A percentile compares a stretch with the other conserved stretches of the same genome.
These are phyloP conservation scores for Akanthomyces muscarius DNA, from an alignment of 2,329 filamentous ascomycete genomes.

Conservation along the genomic window DNA sequence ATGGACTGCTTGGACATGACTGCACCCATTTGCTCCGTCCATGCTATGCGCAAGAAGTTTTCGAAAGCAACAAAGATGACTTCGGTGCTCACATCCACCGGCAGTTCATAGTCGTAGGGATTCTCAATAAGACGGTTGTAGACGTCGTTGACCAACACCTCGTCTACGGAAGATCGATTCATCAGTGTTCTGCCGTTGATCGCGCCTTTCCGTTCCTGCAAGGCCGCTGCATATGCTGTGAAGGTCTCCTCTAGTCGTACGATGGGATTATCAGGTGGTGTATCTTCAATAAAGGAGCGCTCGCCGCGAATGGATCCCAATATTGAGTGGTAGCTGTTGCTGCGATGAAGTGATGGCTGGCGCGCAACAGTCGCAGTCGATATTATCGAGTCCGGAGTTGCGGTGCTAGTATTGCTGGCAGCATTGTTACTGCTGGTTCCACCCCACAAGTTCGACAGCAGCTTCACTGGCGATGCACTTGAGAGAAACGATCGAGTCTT, in stretches of 20 bases:
- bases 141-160: constrained; percentile 78
- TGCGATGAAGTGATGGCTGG: constrained; percentile 39
- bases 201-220: constrained; percentile 82
- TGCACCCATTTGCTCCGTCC: constrained; percentile 83
- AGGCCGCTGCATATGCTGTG: constrained; percentile 73
- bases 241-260: constrained; percentile 80
- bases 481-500: constrained; percentile 64
- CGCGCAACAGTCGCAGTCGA: constrained; percentile 35
- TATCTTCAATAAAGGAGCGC: constrained; percentile 36
- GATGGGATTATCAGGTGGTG: constrained; percentile 61
- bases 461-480: constrained; percentile 82
- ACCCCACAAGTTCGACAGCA: constrained; percentile 77
- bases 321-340: constrained; percentile 50
- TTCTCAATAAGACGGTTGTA: constrained; percentile 86
- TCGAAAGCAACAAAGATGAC: constrained; percentile 89
- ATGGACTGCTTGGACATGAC: constrained; percentile 71
- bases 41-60: constrained; percentile 84
- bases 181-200: constrained; percentile 75
- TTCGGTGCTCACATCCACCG: constrained; percentile 73
- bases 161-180: constrained; percentile 66
- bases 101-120: constrained; percentile 70
- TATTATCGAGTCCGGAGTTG: constrained; percentile 23
- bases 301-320: constrained; percentile 50
- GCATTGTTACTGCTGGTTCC: constrained; percentile 53
- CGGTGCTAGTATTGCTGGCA: constrained; percentile 48